Base-by-base conservation (phyloP, 2,329 filamentous ascomycete genomes). In the Ramichloridium luteum region DNA sequence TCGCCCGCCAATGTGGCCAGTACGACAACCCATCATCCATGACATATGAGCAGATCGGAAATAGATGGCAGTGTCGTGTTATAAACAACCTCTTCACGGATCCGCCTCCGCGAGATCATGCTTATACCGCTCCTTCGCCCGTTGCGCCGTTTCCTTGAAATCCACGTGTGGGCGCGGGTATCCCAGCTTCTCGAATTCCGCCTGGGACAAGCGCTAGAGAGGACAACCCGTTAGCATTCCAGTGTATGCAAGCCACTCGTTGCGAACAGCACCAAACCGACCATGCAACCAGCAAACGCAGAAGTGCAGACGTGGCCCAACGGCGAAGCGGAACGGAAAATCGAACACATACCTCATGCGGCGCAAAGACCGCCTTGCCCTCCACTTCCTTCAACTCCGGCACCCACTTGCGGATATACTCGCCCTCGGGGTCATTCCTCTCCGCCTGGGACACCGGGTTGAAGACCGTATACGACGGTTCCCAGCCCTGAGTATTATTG, bases 371-470 rank as follows among this genome's bases (percentile, higher is more conserved):
- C 1, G 59, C 65, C 37, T 68, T 68, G 0, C 64, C 60, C 28
- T 59, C 32, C 4, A 64, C 47, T 0, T 57, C 67, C 16, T 60
- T 66, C 35, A 93, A 58, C 58, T 93, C 85, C 0, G 77, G 77
- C 3, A 93, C 65, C 84, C 84, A 93, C 36, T 72, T 73, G 18
- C 80, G 68, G 36, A 93, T 93, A 51, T 86, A 93, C 6, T 75
- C 72, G 0, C 84, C 86, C 0, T 79, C 64, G 0, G 70, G 63
- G 49, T 93, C 85, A 46, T 90, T 80, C 84, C 18, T 56, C 64
- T 90, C 81, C 45, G 80, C 86, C 60, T 93, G 85, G 10, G 80
- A 60, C 18, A 84, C 56, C 0, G 85, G 85, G 33, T 64, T 65
- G 46, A 65, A 65, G 9, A 65, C 53, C 0, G 65, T 67, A 35